Percentiles rank a stretch among this genome's conserved stretches.
Conservation (phyloP, 2,329 filamentous ascomycete genomes). For the Claviceps sp. region DNA sequence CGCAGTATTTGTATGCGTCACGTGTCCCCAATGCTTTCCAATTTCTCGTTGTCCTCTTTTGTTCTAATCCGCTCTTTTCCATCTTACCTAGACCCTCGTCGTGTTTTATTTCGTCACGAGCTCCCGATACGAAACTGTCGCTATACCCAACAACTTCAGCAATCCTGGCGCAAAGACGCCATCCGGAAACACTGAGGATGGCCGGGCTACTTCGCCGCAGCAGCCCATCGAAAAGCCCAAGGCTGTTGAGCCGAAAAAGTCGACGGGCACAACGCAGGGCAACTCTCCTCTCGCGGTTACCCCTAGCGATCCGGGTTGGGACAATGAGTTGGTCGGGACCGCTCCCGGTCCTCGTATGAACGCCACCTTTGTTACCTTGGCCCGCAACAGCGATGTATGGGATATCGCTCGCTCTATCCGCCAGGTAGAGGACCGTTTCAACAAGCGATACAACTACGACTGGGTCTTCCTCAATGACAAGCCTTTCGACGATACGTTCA, state of each 20-base stretch:
- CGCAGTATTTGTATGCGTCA: conserved; percentile 61
- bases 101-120: conserved; percentile 73
- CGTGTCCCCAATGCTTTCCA: background rate
- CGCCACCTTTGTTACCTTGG: conserved; percentile 92
- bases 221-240: conserved; percentile 9
- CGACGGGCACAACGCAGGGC: conserved; percentile 9
- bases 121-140: conserved; percentile 32
- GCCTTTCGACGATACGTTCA: conserved; percentile 87
- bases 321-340: conserved; percentile 34
- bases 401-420: conserved; percentile 93
- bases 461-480: conserved; percentile 99
- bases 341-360: conserved; percentile 70
- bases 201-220: conserved; percentile 1
- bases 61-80: background rate
- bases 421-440: conserved; percentile 96
- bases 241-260: conserved; percentile 12
- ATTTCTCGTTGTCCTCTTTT: background rate
- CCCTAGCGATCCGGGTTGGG: conserved; percentile 39
- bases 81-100: conserved; percentile 38
- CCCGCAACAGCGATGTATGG: conserved; percentile 88
- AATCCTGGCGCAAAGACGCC: background rate
- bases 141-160: conserved; percentile 8
- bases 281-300: conserved; percentile 36
- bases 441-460: conserved; percentile 90
- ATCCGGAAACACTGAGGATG: background rate